Percentiles rank a stretch among this genome's conserved stretches.
Conservation (phyloP, 345 rosid genomes). For the Brassica carinata region DNA sequence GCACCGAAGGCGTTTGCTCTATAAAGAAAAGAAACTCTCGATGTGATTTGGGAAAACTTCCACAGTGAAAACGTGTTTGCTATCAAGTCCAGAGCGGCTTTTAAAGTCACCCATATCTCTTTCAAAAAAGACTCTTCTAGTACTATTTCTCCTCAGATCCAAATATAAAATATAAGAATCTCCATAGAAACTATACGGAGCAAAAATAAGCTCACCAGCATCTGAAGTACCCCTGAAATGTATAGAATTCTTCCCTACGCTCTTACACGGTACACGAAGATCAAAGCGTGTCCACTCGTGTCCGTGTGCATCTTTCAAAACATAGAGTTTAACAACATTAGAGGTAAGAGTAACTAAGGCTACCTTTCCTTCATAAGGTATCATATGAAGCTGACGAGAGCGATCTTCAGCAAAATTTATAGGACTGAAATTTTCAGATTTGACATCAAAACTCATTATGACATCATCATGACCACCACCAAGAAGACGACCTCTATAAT, state of each 20-base stretch:
- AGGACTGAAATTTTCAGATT: neutral
- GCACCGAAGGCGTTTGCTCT: neutral
- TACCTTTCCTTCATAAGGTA: slow-evolving; percentile 7
- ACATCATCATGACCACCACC: neutral
- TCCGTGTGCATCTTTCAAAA: neutral
- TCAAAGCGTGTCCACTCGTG: neutral
- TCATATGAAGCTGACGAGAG: neutral
- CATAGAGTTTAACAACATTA: neutral
- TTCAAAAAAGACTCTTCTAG: neutral
- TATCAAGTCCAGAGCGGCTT: neutral
- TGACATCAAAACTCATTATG: neutral
- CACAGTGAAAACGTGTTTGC: neutral
- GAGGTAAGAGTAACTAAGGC: neutral
- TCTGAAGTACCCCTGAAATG: neutral
- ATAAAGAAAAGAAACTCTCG: neutral
- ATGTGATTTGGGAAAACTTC: neutral
- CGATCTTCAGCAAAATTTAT: neutral
- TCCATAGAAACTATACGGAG: neutral
- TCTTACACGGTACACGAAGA: neutral
- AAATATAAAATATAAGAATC: neutral
- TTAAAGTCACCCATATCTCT: neutral
- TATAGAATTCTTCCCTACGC: neutral
- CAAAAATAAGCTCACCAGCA: slow-evolving; percentile 16
- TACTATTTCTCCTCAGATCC: neutral
- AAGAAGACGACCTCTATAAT: neutral